Evolutionary conservation across 2,329 filamentous ascomycete species (phyloP).

Genomic region (Didymella lethalis): DNA sequence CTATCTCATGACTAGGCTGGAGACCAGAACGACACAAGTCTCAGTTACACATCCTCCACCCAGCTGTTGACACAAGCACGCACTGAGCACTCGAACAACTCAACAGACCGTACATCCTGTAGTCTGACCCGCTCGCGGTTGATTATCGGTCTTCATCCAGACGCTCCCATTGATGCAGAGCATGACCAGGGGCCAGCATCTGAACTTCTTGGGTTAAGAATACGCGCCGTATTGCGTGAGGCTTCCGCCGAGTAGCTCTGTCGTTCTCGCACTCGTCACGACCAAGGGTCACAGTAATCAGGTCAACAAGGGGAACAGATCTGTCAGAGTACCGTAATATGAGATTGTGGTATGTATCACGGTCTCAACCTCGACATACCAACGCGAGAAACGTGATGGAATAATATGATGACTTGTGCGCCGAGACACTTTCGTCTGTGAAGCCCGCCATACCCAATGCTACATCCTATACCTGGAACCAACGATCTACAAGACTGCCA

Average conservation of each 20-base stretch:
- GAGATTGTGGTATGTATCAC: neutral
- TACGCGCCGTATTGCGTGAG: conserved; percentile 51
- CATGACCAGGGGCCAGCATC: conserved; percentile 49
- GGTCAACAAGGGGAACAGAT: no score
- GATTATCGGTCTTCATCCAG: conserved; percentile 50
- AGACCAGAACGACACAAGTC: conserved; percentile 17
- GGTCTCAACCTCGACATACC: neutral
- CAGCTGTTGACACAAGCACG: conserved; percentile 27
- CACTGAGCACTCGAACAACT: conserved; percentile 30
- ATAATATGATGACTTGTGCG: neutral
- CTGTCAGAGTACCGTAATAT: no score
- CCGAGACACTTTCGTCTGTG: neutral
- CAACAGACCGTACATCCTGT: conserved; percentile 32
- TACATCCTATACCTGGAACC: neutral
- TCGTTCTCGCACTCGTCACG: no score
- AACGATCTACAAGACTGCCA: neutral
- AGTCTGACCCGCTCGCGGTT: conserved; percentile 36
- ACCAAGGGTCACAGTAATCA: no score
- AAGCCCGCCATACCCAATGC: neutral
- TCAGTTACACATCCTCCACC: conserved; percentile 25
- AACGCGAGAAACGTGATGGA: neutral
- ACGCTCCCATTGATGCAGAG: conserved; percentile 53
- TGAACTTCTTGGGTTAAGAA: conserved; percentile 50
- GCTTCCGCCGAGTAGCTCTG: conserved; percentile 51
- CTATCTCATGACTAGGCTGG: conserved; percentile 34